Evolutionary conservation across 2,329 filamentous ascomycete genomes (phyloP).

Genomic region (Aphanoascus verrucosus): DNA sequence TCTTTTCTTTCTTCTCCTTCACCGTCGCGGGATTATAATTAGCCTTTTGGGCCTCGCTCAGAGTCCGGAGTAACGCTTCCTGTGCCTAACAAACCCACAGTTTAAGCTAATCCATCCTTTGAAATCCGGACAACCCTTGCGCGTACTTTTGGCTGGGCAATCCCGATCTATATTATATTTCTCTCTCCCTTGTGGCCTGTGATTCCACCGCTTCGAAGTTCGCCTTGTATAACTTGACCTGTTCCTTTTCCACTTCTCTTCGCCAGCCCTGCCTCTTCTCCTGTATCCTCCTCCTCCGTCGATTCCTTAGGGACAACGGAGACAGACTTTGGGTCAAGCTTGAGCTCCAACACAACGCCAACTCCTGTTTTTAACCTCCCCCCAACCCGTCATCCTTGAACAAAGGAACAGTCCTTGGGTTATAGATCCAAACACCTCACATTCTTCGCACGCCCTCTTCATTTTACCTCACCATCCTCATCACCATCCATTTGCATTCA

Average conservation of each 20-base stretch:
- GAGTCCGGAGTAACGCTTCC: background rate
- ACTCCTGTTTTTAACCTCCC: background rate
- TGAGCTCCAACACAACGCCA: background rate
- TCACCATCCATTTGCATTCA: background rate
- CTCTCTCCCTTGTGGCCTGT: background rate
- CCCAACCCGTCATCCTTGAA: background rate
- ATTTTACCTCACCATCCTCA: background rate
- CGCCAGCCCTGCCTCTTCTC: background rate
- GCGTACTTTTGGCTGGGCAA: too few relatives aligned
- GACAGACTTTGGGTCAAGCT: background rate
- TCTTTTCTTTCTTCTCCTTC: constrained; percentile 7
- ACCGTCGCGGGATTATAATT: constrained; percentile 1
- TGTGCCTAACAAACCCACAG: too few relatives aligned
- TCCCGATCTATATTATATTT: too few relatives aligned
- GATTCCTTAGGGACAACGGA: too few relatives aligned
- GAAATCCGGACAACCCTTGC: too few relatives aligned
- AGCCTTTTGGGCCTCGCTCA: background rate
- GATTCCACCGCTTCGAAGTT: background rate
- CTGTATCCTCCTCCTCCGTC: background rate
- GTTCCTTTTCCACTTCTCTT: constrained; percentile 1
- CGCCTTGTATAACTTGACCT: constrained; percentile 8
- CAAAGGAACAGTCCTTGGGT: background rate
- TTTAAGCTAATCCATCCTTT: too few relatives aligned
- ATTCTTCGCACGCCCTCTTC: background rate
- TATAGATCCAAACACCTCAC: background rate